phyloP scores from a whole-genome alignment of 2,329 filamentous ascomycete genomes.

The Sarocladium strictum region DNA sequence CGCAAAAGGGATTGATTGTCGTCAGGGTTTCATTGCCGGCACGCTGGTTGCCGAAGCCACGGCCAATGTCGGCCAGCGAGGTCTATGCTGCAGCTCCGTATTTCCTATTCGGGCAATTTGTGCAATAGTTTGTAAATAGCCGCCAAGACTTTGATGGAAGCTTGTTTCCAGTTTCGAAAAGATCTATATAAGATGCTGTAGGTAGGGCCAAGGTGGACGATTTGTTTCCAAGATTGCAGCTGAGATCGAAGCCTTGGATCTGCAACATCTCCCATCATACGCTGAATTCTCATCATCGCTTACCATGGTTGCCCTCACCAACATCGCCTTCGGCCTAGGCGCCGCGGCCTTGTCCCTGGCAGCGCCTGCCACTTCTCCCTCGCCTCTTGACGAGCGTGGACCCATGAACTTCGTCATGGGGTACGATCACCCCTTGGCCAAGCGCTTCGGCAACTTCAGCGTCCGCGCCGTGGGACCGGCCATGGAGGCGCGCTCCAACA shows the following conservation, averaged over 20 bases:
- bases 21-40: conserved; percentile 2
- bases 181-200: background rate
- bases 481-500: conserved; percentile 4
- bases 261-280: background rate
- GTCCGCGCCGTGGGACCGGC: background rate
- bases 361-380: background rate
- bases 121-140: conserved; percentile 1
- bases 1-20: background rate
- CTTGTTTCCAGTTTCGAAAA: no score
- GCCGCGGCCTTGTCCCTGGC: background rate
- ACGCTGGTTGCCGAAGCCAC: conserved; percentile 6
- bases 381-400: conserved; percentile 5
- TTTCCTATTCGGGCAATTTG: conserved; percentile 4
- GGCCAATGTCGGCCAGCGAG: background rate
- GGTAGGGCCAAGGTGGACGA: no score
- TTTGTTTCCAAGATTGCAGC: background rate
- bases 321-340: background rate
- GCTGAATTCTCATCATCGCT: background rate
- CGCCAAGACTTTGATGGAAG: conserved; percentile 7
- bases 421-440: conserved; percentile 2
- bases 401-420: conserved; percentile 8
- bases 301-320: conserved; percentile 5
- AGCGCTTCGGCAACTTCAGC: conserved; percentile 8
- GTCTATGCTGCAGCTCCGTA: background rate
- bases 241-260: background rate